Evolutionary conservation across 331 rosid genomes (phyloP), one percentile per base, ranked within the genome.

Genomic region (Stylosanthes scabra): DNA sequence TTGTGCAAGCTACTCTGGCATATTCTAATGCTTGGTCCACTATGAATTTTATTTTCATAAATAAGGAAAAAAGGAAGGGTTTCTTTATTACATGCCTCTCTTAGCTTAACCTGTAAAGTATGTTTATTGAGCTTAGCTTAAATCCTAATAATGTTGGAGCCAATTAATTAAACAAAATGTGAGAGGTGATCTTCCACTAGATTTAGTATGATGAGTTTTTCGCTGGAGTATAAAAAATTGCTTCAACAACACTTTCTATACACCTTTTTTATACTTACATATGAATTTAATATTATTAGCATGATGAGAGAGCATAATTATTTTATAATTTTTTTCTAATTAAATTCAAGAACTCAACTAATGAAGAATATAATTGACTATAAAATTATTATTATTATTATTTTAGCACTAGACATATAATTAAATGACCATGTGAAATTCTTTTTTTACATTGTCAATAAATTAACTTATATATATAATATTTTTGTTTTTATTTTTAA

Each of bases 11-110:
- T 59, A 51, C 31, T 60, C 31, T 56, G 54, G 47, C 76, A 80
- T 42, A 37, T 73, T 72, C 52, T 7, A 45, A 75, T 63, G 72
- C 25, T 14, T 74, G 59, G 37, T 68, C 72, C 80, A 74, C 76
- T 63, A 54, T 46, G 40, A 25, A 56, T 31, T 62, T 54, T 63
- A 67, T 80, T 79, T 44, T 5, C 25, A 34, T 45, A 31, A 31
- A 28, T 45, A 74, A 74, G 80, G 72, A 62, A 45, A 62, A 55
- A 52, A 2, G 2, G 68, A 42, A 42, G 41, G 45, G 46, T 47
- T 40, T 47, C 56, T 66, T n/a, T n/a, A n/a, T 28, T 72, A 31
- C 68, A 40, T 40, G 58, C n/a, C n/a, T n/a, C n/a, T n/a, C 71
- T 20, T 50, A 15, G 7, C 28, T 10, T 71, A 50, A 58, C 49